A percentile compares a stretch with the other conserved stretches of the same genome.
These are phyloP conservation scores for Pseudoturritis turrita DNA, from an alignment of 345 rosid species.

Conservation along the genomic window DNA sequence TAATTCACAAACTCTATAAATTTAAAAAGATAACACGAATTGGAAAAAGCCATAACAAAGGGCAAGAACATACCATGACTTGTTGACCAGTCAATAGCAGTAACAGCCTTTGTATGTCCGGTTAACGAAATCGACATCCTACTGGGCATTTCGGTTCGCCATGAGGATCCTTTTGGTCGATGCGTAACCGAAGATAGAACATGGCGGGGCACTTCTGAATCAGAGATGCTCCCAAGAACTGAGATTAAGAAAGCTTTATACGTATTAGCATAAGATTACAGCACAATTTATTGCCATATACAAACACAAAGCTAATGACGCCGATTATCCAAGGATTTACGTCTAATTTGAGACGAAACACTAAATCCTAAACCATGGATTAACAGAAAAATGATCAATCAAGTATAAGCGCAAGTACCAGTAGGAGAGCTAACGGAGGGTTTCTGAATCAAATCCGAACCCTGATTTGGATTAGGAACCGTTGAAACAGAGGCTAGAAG, in stretches of 20 bases:
- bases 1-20: not conserved
- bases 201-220: conserved; percentile 40
- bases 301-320: not conserved
- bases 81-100: conserved; percentile 66
- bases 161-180: conserved; percentile 29
- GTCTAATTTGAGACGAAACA: not conserved
- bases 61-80: conserved; percentile 52
- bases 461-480: not conserved
- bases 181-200: conserved; percentile 40
- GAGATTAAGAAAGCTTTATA: conserved; percentile 21
- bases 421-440: conserved; percentile 19
- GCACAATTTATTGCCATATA: not conserved
- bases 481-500: conserved; percentile 22
- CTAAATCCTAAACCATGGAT: not conserved
- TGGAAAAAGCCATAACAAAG: not conserved
- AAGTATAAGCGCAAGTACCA: conserved; percentile 30
- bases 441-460: conserved; percentile 9
- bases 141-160: conserved; percentile 37
- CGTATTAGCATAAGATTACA: not conserved
- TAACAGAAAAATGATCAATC: not conserved
- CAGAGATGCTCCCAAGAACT: conserved; percentile 60
- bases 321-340: not conserved
- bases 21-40: not conserved
- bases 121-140: conserved; percentile 45
- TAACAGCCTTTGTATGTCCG: conserved; percentile 69